Evolutionary conservation across 495 filamentous ascomycete genomes (phyloP), one percentile per base, ranked within the genome.

Genomic region (Tirmania nivea): DNA sequence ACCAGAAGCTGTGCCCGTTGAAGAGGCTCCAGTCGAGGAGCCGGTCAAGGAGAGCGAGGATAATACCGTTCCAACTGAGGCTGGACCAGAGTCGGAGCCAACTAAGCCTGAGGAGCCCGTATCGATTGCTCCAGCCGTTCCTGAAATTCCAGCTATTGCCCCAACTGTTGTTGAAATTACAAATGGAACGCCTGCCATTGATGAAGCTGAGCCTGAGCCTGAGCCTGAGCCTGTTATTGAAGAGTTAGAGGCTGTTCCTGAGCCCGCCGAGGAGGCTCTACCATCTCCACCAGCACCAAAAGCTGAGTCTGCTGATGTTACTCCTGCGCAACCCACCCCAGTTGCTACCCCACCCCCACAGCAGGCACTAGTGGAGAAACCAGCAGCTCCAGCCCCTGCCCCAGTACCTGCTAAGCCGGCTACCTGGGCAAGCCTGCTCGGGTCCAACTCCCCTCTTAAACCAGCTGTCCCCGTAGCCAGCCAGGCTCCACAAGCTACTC

Each of bases 401-500:
- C 58, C 66, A 50, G 64, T 69, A 8, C 70, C 78, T 34, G 60
- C 72, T 16, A 76, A 72, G 61, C 79, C 79, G 34, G 86, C 88
- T 77, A 94, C 85, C 34, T 96, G 92, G 92, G 90, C 90, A 34
- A 90, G 71, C 68, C 78, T 90, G 10, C 75, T 75, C 56, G 81
- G 78, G 10, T 73, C 73, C 57, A 73, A 63, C 52, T 49, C 66
- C 64, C 54, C 64, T 53, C 63, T 64, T 16, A 63, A 62, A 21
- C 67, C 70, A 52, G 66, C 68, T 36, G 55, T 65, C 42, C 68
- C 66, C 52, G 66, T 73, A 6, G 65, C 62, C 49, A 54, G 68
- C 21, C 66, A 70, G 34, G 66, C 65, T 47, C 59, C 70, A 25
- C 67, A 70, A 11, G 61, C 63, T 56, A 52, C 67, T 51, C 63